Conservation (phyloP, 441 rosid species). For the Brassica balearica region DNA sequence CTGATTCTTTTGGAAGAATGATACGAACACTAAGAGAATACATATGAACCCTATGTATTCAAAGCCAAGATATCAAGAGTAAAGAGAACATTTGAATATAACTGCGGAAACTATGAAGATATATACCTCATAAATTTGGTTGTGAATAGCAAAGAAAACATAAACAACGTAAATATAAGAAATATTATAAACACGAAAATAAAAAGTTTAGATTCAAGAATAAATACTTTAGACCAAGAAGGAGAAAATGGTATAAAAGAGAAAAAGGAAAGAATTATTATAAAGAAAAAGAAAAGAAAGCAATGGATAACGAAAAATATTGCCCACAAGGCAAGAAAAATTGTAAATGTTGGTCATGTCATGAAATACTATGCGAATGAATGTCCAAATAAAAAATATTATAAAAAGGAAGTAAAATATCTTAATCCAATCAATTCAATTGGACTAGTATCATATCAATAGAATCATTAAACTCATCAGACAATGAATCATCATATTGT, state of each 20-base stretch:
- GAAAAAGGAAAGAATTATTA: background rate
- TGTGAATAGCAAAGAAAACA: background rate
- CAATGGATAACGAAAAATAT: background rate
- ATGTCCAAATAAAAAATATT: background rate
- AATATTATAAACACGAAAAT: background rate
- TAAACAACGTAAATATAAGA: background rate
- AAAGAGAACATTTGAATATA: background rate
- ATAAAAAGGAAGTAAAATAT: background rate
- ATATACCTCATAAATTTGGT: too few relatives aligned
- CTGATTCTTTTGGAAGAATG: background rate
- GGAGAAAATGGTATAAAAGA: background rate
- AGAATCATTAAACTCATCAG: background rate
- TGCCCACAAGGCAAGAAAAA: background rate
- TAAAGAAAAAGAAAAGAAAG: background rate
- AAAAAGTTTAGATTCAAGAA: background rate
- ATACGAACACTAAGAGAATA: background rate
- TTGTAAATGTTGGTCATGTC: background rate
- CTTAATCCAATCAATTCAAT: background rate
- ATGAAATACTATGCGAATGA: background rate
- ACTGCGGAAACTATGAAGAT: background rate
- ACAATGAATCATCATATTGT: conserved; percentile 2
- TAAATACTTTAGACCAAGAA: background rate
- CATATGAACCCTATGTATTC: background rate
- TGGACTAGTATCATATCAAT: background rate
- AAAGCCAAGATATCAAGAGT: background rate